Base-by-base conservation (phyloP, 345 rosid genomes). In the Odontarrhena argentea region DNA sequence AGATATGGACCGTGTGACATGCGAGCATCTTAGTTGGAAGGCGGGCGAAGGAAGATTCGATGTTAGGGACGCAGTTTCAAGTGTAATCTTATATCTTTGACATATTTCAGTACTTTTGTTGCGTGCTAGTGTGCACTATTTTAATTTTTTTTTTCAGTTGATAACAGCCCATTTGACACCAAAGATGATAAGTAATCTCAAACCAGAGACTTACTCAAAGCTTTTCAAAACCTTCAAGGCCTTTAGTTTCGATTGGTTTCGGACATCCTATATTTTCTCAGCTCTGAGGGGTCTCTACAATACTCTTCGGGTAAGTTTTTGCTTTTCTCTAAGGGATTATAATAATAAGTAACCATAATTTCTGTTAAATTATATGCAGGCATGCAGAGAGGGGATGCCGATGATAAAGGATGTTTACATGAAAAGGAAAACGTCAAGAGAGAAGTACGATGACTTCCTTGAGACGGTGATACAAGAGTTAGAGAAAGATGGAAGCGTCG, bases 241-340 rank as follows among this genome's bases (percentile, higher is more conserved):
- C 66, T 83, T 77, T 11, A 65, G 3, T 51, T 60, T 12, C 84
- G 84, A 53, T 66, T 83, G 24, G 66, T 73, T 52, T 81, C 76
- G 7, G 46, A 32, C 52, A 78, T 80, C 37, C 0, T 76, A 77
- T 1, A 61, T 0, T 24, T 1, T 61, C 1, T 53, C 63, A 12
- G 32, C 58, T 0, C 8, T 74, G 37, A 78, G 64, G 5, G 63
- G 71, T 74, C 80, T 57, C 48, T 70, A 74, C 54, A 35, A 74
- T 8, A 74, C 80, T 43, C 25, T 77, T 64, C 28, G 70, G 73
- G 83, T 76, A 38, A 25, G 28, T 7, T 13, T 24, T 11, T 34
- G 0, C 8, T 9, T 55, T 6, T 2, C 15, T 13, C 25, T 4
- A 12, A 22, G n/a, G 12, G 52, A 30, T 6, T 26, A 37, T 2